A percentile compares a stretch with the other conserved stretches of the same genome.
Evolutionary conservation across 768 basidiomycete species (phyloP).

Genomic region (Agaricus bisporus): DNA sequence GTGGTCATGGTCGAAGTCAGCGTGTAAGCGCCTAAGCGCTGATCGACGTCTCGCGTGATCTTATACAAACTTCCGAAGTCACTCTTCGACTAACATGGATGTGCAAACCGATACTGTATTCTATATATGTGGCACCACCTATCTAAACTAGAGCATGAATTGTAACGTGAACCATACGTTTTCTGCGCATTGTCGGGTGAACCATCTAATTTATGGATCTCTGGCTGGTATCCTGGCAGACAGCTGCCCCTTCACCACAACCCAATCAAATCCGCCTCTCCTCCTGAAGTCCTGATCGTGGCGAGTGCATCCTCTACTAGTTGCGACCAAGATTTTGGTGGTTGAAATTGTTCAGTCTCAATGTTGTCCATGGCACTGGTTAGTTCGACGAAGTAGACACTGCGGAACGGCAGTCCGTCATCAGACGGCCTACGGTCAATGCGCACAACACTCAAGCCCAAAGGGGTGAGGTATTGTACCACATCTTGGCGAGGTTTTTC

Average conservation of each 20-base stretch:
- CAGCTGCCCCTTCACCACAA: constrained; percentile 33
- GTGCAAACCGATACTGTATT: not conserved
- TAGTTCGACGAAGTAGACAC: constrained; percentile 64
- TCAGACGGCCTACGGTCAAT: constrained; percentile 63
- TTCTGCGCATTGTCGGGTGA: too few species aligned
- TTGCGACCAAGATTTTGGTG: not conserved
- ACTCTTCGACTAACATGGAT: too few species aligned
- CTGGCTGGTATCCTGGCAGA: not conserved
- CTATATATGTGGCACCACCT: too few species aligned
- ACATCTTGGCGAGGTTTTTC: constrained; percentile 16
- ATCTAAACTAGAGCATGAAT: too few species aligned
- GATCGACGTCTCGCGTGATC: constrained; percentile 1
- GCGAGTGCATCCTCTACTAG: constrained; percentile 31
- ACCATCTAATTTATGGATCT: too few species aligned
- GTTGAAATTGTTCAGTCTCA: not conserved
- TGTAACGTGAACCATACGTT: too few species aligned
- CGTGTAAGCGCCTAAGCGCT: not conserved
- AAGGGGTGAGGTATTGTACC: constrained; percentile 22
- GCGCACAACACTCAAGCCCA: constrained; percentile 40
- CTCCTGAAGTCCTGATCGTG: constrained; percentile 28
- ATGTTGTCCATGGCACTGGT: constrained; percentile 13
- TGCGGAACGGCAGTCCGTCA: constrained; percentile 39
- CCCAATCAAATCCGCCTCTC: constrained; percentile 36
- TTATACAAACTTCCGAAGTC: not conserved
- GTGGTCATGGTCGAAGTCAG: constrained; percentile 24